These are phyloP conservation scores for Chlorella sorokiniana DNA, from an alignment of 139 green algal species.

Conservation along the genomic window DNA sequence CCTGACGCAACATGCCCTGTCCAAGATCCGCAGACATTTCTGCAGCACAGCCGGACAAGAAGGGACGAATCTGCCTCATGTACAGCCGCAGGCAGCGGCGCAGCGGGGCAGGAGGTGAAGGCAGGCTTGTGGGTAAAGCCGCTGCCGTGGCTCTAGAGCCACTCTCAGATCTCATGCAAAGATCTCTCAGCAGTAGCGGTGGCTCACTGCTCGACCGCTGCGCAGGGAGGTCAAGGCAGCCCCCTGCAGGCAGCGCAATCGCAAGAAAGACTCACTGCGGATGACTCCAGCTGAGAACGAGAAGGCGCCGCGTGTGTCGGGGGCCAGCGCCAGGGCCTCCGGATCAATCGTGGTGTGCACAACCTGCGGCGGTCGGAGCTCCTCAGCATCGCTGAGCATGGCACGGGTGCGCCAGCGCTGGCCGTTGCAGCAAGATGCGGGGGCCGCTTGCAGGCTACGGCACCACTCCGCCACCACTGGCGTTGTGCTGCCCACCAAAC, in stretches of 20 bases:
- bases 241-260: neutral
- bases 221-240: neutral
- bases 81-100: neutral
- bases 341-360: slow-evolving; percentile 16
- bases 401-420: neutral
- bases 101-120: no score
- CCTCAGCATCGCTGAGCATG: neutral
- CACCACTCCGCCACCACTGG: neutral
- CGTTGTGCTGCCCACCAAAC: no score
- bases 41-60: neutral
- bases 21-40: neutral
- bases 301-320: neutral
- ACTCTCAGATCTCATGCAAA: no score
- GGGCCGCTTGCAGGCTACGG: neutral
- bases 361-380: neutral
- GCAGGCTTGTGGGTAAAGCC: no score
- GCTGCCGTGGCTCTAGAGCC: no score
- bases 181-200: no score
- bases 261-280: neutral
- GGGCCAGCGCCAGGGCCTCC: slow-evolving; percentile 18
- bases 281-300: neutral
- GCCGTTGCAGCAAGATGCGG: neutral
- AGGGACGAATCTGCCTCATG: neutral
- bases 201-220: no score
- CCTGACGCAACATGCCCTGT: neutral